Evolutionary conservation across 2,329 filamentous ascomycete genomes (phyloP).

Genomic region (Phialophora macrospora): DNA sequence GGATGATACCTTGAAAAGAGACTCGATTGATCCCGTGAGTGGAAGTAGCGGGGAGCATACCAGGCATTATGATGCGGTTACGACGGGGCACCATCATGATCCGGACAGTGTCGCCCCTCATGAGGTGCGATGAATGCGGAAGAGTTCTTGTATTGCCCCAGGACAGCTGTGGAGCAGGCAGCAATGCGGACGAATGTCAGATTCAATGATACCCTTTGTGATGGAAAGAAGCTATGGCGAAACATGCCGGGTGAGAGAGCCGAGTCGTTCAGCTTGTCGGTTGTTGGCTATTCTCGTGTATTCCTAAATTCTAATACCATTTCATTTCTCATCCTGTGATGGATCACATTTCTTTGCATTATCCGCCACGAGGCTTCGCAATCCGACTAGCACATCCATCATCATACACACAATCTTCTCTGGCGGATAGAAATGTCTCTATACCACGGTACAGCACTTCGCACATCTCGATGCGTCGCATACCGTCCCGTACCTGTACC

Average conservation of each 20-base stretch:
- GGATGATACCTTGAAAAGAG: slow-evolving; percentile 16
- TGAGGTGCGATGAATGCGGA: slow-evolving; percentile 26
- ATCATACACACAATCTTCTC: background rate
- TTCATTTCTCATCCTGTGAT: background rate
- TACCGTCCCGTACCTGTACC: no score
- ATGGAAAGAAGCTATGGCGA: background rate
- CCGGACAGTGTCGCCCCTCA: slow-evolving; percentile 32
- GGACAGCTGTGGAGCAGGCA: background rate
- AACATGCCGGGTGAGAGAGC: background rate
- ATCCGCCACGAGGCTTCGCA: background rate
- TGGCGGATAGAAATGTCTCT: background rate
- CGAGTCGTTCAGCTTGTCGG: background rate
- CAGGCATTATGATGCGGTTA: slow-evolving; percentile 24
- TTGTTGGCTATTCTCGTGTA: background rate
- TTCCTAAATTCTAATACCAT: background rate
- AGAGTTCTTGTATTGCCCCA: background rate
- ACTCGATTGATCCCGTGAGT: slow-evolving; percentile 9
- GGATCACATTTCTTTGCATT: no score
- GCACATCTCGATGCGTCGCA: background rate
- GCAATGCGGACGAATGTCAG: background rate
- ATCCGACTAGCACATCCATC: background rate
- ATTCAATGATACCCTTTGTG: slow-evolving; percentile 2
- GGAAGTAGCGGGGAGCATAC: slow-evolving; percentile 20
- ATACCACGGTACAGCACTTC: background rate
- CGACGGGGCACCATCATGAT: slow-evolving; percentile 27